A percentile compares a stretch with the other conserved stretches of the same genome.
phyloP scores from a whole-genome alignment of 2,329 filamentous ascomycete genomes.

The Cytospora mali region DNA sequence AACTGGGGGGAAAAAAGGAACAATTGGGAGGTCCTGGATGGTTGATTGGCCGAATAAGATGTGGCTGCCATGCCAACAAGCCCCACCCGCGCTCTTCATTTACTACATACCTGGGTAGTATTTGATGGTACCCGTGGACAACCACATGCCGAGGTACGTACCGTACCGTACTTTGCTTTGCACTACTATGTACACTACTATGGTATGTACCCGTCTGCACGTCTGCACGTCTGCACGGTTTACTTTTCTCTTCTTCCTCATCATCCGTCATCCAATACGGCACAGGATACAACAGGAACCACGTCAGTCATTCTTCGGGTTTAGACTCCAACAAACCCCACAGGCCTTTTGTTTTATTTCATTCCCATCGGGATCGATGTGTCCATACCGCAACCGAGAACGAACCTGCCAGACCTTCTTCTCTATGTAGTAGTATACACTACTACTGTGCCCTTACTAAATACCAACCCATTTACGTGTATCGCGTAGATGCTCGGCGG shows the following conservation, averaged over 20 bases:
- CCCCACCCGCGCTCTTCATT: slow-evolving; percentile 3
- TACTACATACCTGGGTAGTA: slow-evolving; percentile 5
- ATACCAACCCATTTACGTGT: no score
- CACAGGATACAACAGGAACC: not conserved
- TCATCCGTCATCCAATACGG: not conserved
- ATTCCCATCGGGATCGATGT: not conserved
- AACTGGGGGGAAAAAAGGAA: slow-evolving; percentile 1
- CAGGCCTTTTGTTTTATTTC: no score
- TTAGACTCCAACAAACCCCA: no score
- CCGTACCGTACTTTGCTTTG: slow-evolving; percentile 7
- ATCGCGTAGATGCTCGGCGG: not conserved
- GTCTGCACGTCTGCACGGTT: not conserved
- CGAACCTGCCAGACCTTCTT: not conserved
- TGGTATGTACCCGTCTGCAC: no score
- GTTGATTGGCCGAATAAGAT: not conserved
- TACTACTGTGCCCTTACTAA: no score
- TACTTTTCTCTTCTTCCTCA: not conserved
- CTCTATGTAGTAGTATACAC: no score
- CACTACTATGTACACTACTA: no score
- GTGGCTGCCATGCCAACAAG: slow-evolving; percentile 19
- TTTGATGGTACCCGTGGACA: slow-evolving; percentile 1
- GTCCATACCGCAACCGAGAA: not conserved
- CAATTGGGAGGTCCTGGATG: not conserved
- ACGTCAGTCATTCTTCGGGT: not conserved
- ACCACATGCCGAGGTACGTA: no score